Conservation (phyloP, 2,329 filamentous ascomycete species). For the Aspergillus neoniger region DNA sequence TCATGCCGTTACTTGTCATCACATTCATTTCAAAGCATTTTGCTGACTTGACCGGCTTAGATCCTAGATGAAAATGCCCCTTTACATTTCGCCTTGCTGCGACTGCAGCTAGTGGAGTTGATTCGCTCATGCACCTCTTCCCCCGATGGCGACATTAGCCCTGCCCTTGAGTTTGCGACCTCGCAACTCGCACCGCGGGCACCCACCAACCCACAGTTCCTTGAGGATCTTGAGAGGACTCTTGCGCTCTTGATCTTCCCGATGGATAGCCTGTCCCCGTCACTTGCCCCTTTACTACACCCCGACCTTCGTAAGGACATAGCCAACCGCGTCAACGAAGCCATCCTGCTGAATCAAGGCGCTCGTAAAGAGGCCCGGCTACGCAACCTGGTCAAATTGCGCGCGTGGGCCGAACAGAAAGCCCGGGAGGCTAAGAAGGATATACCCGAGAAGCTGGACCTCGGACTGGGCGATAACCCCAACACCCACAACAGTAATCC, state of each 20-base stretch:
- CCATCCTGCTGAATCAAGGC: constrained; percentile 74
- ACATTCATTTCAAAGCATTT: constrained; percentile 14
- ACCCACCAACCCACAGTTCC: constrained; percentile 75
- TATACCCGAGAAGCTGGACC: constrained; percentile 47
- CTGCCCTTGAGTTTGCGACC: constrained; percentile 83
- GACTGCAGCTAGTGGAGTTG: constrained; percentile 89
- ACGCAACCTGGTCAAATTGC: constrained; percentile 74
- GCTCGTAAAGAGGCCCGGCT: constrained; percentile 78
- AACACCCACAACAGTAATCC: constrained; percentile 28
- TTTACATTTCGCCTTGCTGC: constrained; percentile 85
- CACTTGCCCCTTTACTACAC: constrained; percentile 74
- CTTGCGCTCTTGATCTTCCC: constrained; percentile 92
- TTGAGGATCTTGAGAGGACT: constrained; percentile 85
- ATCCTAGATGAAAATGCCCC: constrained; percentile 81
- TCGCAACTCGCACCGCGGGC: constrained; percentile 84
- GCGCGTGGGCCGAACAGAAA: constrained; percentile 77
- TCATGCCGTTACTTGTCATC: constrained; percentile 15
- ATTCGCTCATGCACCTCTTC: constrained; percentile 74
- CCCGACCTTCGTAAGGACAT: constrained; percentile 78
- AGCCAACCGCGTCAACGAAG: constrained; percentile 86
- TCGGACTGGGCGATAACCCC: constrained; percentile 43
- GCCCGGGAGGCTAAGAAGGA: constrained; percentile 51
- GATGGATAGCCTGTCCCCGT: constrained; percentile 73
- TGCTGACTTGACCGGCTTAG: constrained; percentile 52
- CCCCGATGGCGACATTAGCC: constrained; percentile 70